These are phyloP conservation scores for Paraglomus occultum DNA, from an alignment of 192 early-diverging fungal species.

Conservation along the genomic window DNA sequence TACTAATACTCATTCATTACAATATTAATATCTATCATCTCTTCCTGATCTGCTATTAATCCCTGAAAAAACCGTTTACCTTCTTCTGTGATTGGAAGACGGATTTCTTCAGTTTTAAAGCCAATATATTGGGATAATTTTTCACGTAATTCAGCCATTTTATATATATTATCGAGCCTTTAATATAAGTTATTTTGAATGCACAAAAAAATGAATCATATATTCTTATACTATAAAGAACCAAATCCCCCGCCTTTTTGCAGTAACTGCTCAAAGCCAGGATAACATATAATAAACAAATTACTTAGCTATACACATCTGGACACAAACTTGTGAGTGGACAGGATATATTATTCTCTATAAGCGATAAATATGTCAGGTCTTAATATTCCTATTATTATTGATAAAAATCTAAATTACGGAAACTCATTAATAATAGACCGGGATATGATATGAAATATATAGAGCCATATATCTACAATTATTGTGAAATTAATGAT, in stretches of 20 bases:
- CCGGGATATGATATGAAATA: constrained; percentile 16
- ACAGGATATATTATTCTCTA: background rate
- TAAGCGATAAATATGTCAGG: constrained; percentile 14
- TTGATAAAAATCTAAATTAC: constrained; percentile 6
- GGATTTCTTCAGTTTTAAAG: constrained; percentile 1
- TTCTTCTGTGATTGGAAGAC: constrained; percentile 9
- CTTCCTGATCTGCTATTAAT: constrained; percentile 9
- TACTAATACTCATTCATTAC: constrained; percentile 17
- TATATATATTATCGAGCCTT: too few species aligned
- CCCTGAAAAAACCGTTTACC: background rate
- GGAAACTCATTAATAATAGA: constrained; percentile 5
- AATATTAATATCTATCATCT: constrained; percentile 5
- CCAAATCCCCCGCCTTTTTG: too few species aligned
- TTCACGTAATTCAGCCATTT: constrained; percentile 11
- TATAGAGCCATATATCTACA: too few species aligned
- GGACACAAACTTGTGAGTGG: too few species aligned
- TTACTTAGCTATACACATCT: too few species aligned
- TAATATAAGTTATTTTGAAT: too few species aligned
- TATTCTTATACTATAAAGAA: constrained; percentile 7
- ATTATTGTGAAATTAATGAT: too few species aligned
- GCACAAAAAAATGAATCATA: background rate
- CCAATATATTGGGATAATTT: constrained; percentile 16
- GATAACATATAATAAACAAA: too few species aligned
- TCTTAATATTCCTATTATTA: constrained; percentile 7
- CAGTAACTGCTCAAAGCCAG: too few species aligned